phyloP scores from a whole-genome alignment of 441 rosid genomes.

The Gossypium gossypioides region DNA sequence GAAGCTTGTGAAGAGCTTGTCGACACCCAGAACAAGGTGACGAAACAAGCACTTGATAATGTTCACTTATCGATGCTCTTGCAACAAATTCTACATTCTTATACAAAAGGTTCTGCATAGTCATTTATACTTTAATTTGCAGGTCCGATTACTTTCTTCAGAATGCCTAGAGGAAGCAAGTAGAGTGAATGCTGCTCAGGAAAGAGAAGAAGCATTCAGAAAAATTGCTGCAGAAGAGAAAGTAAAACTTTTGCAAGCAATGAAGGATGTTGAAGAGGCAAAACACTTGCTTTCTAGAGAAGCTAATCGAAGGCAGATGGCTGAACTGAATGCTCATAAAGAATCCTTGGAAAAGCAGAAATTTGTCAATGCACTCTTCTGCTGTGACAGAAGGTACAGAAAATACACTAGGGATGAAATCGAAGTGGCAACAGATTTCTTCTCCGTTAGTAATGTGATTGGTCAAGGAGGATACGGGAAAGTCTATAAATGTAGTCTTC shows the following conservation, averaged over 20 bases:
- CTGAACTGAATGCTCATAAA: constrained; percentile 52
- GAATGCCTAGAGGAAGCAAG: constrained; percentile 56
- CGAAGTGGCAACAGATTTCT: constrained; percentile 49
- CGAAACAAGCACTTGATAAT: constrained; percentile 9
- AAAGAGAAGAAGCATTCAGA: constrained; percentile 56
- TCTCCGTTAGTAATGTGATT: constrained; percentile 50
- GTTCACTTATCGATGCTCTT: neutral
- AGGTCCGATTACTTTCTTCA: constrained; percentile 62
- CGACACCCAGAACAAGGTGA: constrained; percentile 60
- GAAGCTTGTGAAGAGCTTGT: constrained; percentile 68
- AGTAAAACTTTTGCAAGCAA: constrained; percentile 48
- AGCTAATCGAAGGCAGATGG: constrained; percentile 53
- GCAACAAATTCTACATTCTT: neutral
- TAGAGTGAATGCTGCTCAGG: constrained; percentile 52
- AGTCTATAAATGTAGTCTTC: constrained; percentile 72
- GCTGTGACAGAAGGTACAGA: constrained; percentile 55
- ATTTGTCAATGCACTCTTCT: constrained; percentile 49
- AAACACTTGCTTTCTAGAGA: constrained; percentile 53
- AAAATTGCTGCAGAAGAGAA: constrained; percentile 67
- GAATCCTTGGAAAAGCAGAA: constrained; percentile 61
- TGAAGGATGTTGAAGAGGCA: constrained; percentile 60
- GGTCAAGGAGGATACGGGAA: constrained; percentile 83
- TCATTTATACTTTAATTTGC: constrained; percentile 16
- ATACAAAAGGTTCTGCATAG: neutral
- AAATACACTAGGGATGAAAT: constrained; percentile 55